These are phyloP conservation scores for Cnidoscolus chayamansa DNA, from an alignment of 441 rosid species.

Conservation along the genomic window DNA sequence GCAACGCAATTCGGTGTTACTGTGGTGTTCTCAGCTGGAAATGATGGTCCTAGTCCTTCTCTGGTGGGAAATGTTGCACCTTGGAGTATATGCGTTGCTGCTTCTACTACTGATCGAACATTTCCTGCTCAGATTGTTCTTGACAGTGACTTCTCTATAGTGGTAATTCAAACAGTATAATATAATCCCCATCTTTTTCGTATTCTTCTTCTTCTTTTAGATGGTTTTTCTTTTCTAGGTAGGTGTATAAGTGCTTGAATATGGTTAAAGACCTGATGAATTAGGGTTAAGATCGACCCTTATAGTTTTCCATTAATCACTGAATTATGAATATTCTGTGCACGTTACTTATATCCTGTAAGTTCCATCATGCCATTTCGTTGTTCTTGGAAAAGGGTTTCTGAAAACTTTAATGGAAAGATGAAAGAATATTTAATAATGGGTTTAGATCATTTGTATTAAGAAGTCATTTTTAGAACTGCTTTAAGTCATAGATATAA, in stretches of 20 bases:
- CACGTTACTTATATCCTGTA: neutral
- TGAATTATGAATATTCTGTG: neutral
- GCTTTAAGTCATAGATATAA: no score
- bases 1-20: conserved; percentile 51
- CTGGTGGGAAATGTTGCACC: conserved; percentile 51
- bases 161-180: conserved; percentile 30
- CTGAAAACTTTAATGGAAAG: neutral
- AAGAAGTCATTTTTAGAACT: no score
- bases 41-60: conserved; percentile 46
- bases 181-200: neutral
- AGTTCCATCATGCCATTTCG: neutral
- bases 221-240: neutral
- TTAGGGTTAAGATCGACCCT: neutral
- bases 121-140: conserved; percentile 43
- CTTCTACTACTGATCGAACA: conserved; percentile 52
- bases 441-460: no score
- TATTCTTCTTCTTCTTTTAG: no score
- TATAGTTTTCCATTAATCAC: no score
- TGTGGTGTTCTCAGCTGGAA: conserved; percentile 65
- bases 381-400: conserved; percentile 4
- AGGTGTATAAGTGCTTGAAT: no score
- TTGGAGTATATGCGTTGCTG: conserved; percentile 58
- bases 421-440: neutral
- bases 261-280: neutral
- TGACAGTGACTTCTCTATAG: conserved; percentile 30